Conservation (phyloP, 768 basidiomycete species). For the Boletus sp. region DNA sequence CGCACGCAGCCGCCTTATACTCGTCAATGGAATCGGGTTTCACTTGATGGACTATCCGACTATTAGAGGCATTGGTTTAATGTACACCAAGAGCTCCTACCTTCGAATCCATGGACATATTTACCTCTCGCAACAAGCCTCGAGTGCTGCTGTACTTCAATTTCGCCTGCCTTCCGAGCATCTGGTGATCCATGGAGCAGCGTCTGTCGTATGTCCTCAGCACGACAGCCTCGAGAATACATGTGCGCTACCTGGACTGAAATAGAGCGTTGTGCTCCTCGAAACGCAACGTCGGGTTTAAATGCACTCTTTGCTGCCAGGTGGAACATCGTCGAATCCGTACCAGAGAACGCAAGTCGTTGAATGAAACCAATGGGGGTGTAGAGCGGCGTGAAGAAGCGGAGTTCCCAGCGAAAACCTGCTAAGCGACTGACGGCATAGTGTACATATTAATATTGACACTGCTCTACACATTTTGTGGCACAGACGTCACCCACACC, state of each 20-base stretch:
- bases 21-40: slow-evolving; percentile 75
- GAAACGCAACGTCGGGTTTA: slow-evolving; percentile 13
- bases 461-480: slow-evolving; percentile 3
- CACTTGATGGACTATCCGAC: slow-evolving; percentile 70
- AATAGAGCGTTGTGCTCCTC: slow-evolving; percentile 43
- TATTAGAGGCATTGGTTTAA: slow-evolving; percentile 1
- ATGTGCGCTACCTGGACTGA: slow-evolving; percentile 56
- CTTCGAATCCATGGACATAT: slow-evolving; percentile 87
- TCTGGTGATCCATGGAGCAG: slow-evolving; percentile 92
- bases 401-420: slow-evolving; percentile 16
- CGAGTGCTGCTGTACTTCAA: slow-evolving; percentile 78
- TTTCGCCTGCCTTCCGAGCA: slow-evolving; percentile 79
- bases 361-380: slow-evolving; percentile 1
- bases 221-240: slow-evolving; percentile 22
- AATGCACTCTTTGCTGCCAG: slow-evolving; percentile 15
- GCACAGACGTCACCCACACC: slow-evolving; percentile 36
- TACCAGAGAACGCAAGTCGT: slow-evolving; percentile 1
- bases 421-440: neutral
- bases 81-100: slow-evolving; percentile 36
- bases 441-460: neutral
- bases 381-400: slow-evolving; percentile 13
- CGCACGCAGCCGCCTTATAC: slow-evolving; percentile 88
- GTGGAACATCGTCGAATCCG: slow-evolving; percentile 21
- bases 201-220: slow-evolving; percentile 47
- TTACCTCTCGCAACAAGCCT: slow-evolving; percentile 88